Base-by-base conservation (phyloP, 164 flowering plant species). In the Macadamia tetraphylla region DNA sequence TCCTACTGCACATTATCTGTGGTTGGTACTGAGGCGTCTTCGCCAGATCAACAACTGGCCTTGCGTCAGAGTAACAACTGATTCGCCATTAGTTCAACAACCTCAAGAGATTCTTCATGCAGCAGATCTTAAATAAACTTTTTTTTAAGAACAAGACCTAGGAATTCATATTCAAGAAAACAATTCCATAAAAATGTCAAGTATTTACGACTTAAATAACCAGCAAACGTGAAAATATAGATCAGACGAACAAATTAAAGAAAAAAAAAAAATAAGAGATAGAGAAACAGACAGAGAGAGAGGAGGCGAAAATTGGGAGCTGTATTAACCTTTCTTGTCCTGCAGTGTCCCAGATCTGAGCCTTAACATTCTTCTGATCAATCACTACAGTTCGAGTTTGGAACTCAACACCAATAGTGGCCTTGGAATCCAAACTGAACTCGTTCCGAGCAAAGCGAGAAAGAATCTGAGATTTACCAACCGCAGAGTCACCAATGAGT, bases 321-420 rank as follows among this genome's bases (percentile, higher is more conserved):
- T 8, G 29, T 15, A 35, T 29, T 14, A 65, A 88, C 90, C 94
- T 79, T 78, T 88, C 94, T 78, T 88, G 96, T 46, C 96, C 96
- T 5, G 96, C 96, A 48, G 96, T 90, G 75, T 90, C 96, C 96
- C 96, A 90, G 89, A 90, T 90, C 91, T 90, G 96, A 64, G 96
- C 96, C 71, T 88, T 90, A 71, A 90, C 86, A 53, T 82, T 84
- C 85, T 90, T 90, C 64, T 88, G 88, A 70, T 88, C 66, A 55
- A 90, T 87, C 15, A 85, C 76, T 6, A 89, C 74, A 10, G 94
- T 89, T 67, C 92, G 69, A 29, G 94, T 86, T 71, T 89, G 94
- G 63, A 89, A 89, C 76, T 89, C 95, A 35, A 89, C 95, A 3
- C 95, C 92, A 57, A 89, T 87, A 0, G 96, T 89, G 18, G 96